A percentile compares a stretch with the other conserved stretches of the same genome.
Evolutionary conservation across 2,329 filamentous ascomycete genomes (phyloP).

Genomic region (Aspergillus pseudoglaucus): DNA sequence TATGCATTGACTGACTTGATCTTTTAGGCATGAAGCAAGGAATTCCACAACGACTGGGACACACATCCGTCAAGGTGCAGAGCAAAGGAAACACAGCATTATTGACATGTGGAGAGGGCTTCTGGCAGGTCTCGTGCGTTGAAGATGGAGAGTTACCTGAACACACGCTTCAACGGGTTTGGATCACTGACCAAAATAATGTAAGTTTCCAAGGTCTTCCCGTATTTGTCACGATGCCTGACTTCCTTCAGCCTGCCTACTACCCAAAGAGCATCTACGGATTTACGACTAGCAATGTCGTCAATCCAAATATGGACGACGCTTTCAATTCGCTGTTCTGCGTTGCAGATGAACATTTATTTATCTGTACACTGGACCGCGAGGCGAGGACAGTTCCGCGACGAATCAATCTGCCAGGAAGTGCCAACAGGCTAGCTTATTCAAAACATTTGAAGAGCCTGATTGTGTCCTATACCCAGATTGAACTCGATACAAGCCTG

Average conservation of each 20-base stretch:
- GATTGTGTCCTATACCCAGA: slow-evolving; percentile 42
- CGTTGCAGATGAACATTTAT: slow-evolving; percentile 41
- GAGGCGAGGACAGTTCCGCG: slow-evolving; percentile 37
- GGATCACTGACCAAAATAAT: slow-evolving; percentile 38
- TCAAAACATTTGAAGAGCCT: slow-evolving; percentile 42
- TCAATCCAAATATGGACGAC: slow-evolving; percentile 13
- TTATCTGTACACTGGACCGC: slow-evolving; percentile 43
- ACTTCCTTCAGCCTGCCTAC: slow-evolving; percentile 29
- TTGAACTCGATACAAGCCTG: slow-evolving; percentile 18
- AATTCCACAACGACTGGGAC: slow-evolving; percentile 25
- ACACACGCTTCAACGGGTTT: slow-evolving; percentile 29
- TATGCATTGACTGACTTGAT: background rate
- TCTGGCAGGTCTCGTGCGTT: slow-evolving; percentile 32
- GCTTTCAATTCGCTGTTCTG: slow-evolving; percentile 42
- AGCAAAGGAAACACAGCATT: slow-evolving; percentile 24
- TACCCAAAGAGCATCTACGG: slow-evolving; percentile 30
- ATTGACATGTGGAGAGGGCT: slow-evolving; percentile 30
- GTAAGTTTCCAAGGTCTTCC: slow-evolving; percentile 19
- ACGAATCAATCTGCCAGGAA: slow-evolving; percentile 35
- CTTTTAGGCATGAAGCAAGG: slow-evolving; percentile 27
- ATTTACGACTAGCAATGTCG: slow-evolving; percentile 28
- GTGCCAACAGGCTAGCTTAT: slow-evolving; percentile 39
- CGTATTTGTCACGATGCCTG: slow-evolving; percentile 5
- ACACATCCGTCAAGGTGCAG: slow-evolving; percentile 32
- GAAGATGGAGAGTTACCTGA: slow-evolving; percentile 17